Evolutionary conservation across 768 basidiomycete species (phyloP).

Genomic region (Pulveroboletus sp.): DNA sequence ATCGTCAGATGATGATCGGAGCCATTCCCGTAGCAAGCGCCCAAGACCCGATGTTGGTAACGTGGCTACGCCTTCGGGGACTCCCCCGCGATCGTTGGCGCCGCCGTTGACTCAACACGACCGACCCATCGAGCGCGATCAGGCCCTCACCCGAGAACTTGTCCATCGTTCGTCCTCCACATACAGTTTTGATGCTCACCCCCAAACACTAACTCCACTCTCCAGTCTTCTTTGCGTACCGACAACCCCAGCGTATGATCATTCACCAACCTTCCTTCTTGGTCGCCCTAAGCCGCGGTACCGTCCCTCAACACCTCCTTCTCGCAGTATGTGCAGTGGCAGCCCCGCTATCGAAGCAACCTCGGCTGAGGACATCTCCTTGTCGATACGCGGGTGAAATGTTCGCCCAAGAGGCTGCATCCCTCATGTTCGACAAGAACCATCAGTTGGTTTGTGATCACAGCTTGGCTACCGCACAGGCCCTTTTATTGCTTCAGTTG

Average conservation of each 20-base stretch:
- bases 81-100: conserved; percentile 32
- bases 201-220: conserved; percentile 1
- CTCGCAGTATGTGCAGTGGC: conserved; percentile 75
- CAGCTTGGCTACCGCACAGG: conserved; percentile 70
- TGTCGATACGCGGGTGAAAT: conserved; percentile 50
- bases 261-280: conserved; percentile 79
- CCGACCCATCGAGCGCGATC: conserved; percentile 50
- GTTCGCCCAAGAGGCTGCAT: conserved; percentile 55
- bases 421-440: conserved; percentile 66
- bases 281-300: conserved; percentile 57
- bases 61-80: conserved; percentile 31
- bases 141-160: conserved; percentile 62
- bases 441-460: conserved; percentile 56
- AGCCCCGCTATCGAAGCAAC: conserved; percentile 68
- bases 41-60: conserved; percentile 40
- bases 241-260: conserved; percentile 70
- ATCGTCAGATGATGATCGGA: conserved; percentile 39
- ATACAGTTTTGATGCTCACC: neutral
- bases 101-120: conserved; percentile 35
- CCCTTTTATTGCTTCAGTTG: conserved; percentile 66
- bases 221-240: conserved; percentile 77
- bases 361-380: conserved; percentile 52
- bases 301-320: conserved; percentile 65
- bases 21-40: conserved; percentile 46
- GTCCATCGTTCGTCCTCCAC: conserved; percentile 54